Percentiles rank a stretch among this genome's conserved stretches.
Evolutionary conservation across 495 filamentous ascomycete genomes (phyloP).

Genomic region (Aspergillus hancockii): DNA sequence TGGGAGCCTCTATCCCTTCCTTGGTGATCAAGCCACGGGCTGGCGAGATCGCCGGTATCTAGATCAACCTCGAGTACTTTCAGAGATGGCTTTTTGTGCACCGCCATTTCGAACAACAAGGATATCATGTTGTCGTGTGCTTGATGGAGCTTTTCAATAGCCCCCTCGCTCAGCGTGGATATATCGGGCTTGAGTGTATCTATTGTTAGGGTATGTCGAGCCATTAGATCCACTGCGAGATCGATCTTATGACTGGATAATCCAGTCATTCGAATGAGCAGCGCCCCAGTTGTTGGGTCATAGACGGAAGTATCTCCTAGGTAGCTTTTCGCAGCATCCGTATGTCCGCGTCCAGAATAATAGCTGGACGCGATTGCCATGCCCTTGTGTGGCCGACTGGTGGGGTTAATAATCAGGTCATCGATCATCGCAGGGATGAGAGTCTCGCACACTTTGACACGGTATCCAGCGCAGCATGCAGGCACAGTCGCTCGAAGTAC

Average conservation of each 20-base stretch:
- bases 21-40: conserved; percentile 22
- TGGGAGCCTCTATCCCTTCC: neutral
- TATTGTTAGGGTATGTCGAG: conserved; percentile 2
- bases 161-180: conserved; percentile 34
- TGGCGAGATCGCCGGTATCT: conserved; percentile 43
- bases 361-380: conserved; percentile 5
- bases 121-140: neutral
- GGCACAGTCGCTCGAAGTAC: neutral
- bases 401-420: conserved; percentile 14
- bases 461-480: neutral
- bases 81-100: conserved; percentile 21
- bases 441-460: neutral
- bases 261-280: conserved; percentile 8
- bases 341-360: conserved; percentile 1
- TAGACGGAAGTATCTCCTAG: conserved; percentile 7
- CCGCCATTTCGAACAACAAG: conserved; percentile 28
- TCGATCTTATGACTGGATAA: conserved; percentile 4
- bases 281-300: conserved; percentile 8
- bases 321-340: conserved; percentile 3
- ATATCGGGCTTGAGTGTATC: conserved; percentile 28
- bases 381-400: neutral
- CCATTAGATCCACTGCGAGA: neutral
- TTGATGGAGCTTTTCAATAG: conserved; percentile 12
- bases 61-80: conserved; percentile 28
- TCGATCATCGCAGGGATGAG: conserved; percentile 8